Percentiles rank a stretch among this genome's conserved stretches.
Conservation (phyloP, 129 eudicot genomes). For the Gnaphalium uliginosum region DNA sequence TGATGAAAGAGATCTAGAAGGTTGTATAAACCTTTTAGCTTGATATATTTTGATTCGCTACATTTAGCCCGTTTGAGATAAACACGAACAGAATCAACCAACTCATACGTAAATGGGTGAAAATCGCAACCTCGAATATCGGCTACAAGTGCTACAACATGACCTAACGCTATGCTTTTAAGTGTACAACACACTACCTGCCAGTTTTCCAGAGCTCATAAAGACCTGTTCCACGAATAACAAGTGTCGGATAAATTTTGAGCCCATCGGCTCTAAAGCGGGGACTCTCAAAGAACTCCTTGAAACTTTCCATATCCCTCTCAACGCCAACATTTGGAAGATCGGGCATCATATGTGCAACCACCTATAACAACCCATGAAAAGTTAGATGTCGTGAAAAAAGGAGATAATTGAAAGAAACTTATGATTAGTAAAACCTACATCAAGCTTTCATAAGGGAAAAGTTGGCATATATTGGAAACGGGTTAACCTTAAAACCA, state of each 20-base stretch:
- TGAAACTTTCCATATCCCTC: constrained; percentile 94
- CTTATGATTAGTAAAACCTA: constrained; percentile 9
- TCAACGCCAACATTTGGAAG: constrained; percentile 99
- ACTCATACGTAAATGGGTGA: background rate
- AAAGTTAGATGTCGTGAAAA: constrained; percentile 1
- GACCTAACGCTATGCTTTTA: background rate
- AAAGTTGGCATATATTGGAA: background rate
- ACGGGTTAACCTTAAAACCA: constrained; percentile 76
- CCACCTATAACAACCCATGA: constrained; percentile 55
- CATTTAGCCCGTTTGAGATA: background rate
- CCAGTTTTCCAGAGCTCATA: constrained; percentile 99
- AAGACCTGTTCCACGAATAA: constrained; percentile 97
- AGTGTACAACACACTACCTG: constrained; percentile 43
- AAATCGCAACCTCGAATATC: background rate
- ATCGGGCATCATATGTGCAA: constrained; percentile 99
- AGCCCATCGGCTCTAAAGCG: constrained; percentile 90
- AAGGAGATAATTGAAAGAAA: background rate
- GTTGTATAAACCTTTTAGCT: background rate
- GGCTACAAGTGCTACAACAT: background rate
- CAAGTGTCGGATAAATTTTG: constrained; percentile 96
- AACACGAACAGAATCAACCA: background rate
- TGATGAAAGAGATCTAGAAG: background rate
- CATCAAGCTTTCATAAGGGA: background rate
- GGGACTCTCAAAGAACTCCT: constrained; percentile 97
- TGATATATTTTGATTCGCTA: background rate